phyloP scores from a whole-genome alignment of 306 rosid genomes.

The Sphenostylis stenocarpa region DNA sequence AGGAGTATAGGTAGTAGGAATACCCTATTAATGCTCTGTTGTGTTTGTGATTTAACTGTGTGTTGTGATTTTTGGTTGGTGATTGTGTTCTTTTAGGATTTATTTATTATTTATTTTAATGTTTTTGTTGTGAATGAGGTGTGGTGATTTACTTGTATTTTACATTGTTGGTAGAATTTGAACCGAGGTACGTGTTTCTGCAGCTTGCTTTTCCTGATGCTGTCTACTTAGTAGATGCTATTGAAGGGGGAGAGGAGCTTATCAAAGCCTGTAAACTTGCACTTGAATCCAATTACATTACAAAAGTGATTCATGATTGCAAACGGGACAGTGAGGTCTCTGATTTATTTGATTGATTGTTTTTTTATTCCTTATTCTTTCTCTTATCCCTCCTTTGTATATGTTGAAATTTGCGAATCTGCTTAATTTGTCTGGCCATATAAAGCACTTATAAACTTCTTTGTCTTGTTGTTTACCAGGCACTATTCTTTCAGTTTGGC shows the following conservation, averaged over 20 bases:
- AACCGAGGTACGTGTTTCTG: constrained; percentile 22
- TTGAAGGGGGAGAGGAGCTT: constrained; percentile 79
- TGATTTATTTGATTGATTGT: constrained; percentile 36
- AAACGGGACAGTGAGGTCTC: constrained; percentile 98
- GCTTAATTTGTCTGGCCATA: not conserved
- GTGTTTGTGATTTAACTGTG: not conserved
- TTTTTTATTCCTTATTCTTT: not conserved
- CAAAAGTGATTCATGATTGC: constrained; percentile 99
- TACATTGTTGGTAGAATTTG: not conserved
- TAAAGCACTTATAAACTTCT: constrained; percentile 20
- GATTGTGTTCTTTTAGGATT: not conserved
- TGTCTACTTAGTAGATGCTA: constrained; percentile 91
- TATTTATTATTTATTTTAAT: not conserved
- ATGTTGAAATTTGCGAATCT: constrained; percentile 1
- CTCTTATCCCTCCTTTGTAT: not conserved
- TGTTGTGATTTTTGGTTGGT: not conserved
- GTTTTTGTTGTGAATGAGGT: not conserved
- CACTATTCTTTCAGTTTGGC: constrained; percentile 93
- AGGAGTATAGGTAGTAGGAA: not conserved
- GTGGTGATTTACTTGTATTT: not conserved
- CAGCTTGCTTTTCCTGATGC: constrained; percentile 98
- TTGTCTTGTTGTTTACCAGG: constrained; percentile 63
- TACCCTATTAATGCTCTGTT: not conserved
- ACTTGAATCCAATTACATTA: constrained; percentile 84
- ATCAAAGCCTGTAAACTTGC: constrained; percentile 95